Percentiles rank a stretch among this genome's conserved stretches.
phyloP scores from a whole-genome alignment of 139 green algal genomes.

The Picochlorum sp. region DNA sequence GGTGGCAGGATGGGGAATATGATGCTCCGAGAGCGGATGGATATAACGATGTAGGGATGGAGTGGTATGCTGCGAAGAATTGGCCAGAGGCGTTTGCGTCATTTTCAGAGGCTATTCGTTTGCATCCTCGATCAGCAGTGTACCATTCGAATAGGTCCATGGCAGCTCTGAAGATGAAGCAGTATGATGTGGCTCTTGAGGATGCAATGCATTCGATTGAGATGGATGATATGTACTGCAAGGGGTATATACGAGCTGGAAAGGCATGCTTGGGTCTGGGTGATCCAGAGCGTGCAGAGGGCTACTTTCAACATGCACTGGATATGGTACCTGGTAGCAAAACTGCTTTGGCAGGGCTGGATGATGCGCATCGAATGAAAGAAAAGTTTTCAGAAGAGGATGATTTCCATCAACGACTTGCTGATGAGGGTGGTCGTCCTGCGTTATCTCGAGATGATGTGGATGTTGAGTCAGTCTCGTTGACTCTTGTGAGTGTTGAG shows the following conservation, averaged over 20 bases:
- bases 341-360: conserved; percentile 6
- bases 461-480: conserved; percentile 16
- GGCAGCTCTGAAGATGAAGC: conserved; percentile 32
- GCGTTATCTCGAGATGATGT: conserved; percentile 13
- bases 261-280: conserved; percentile 17
- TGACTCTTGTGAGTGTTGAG: conserved; percentile 22
- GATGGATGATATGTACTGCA: conserved; percentile 17
- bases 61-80: conserved; percentile 9
- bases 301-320: conserved; percentile 10
- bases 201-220: conserved; percentile 26
- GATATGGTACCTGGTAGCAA: conserved; percentile 3
- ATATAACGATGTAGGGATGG: conserved; percentile 29
- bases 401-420: conserved; percentile 4
- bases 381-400: not conserved
- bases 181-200: conserved; percentile 26
- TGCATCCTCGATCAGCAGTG: conserved; percentile 30
- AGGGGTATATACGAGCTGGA: conserved; percentile 14
- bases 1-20: conserved; percentile 46
- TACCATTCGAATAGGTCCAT: conserved; percentile 49
- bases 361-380: not conserved
- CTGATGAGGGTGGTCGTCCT: conserved; percentile 10
- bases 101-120: conserved; percentile 50
- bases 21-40: conserved; percentile 27
- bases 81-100: conserved; percentile 33
- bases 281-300: conserved; percentile 6